Evolutionary conservation across 176 grass and related monocot species (phyloP).

Genomic region (Triticum timopheevii): DNA sequence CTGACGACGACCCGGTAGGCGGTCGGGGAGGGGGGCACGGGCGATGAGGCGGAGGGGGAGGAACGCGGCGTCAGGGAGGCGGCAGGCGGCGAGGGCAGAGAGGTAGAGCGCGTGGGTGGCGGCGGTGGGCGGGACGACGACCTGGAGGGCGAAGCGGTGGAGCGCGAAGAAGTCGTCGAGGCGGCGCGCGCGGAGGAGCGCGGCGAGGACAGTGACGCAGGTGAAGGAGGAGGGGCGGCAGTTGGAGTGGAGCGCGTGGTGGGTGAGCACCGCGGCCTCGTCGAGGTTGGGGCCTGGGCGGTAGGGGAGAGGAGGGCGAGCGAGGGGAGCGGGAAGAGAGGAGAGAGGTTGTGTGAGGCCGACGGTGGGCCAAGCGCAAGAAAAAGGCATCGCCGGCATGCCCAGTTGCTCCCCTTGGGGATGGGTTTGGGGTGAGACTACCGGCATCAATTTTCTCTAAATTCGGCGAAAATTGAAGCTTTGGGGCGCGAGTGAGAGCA

Average conservation of each 20-base stretch:
- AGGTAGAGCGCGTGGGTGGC: constrained; percentile 82
- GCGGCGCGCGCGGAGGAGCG: constrained; percentile 61
- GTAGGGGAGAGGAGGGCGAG: constrained; percentile 53
- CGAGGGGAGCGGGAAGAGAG: no score
- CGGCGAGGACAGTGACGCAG: constrained; percentile 64
- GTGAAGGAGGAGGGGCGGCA: constrained; percentile 81
- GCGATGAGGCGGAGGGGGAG: constrained; percentile 68
- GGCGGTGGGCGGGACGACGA: constrained; percentile 69
- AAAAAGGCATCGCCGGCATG: no score
- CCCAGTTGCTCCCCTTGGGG: no score
- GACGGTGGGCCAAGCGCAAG: no score
- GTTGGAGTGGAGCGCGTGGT: constrained; percentile 96
- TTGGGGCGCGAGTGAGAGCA: no score
- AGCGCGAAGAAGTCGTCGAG: constrained; percentile 83
- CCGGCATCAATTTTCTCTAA: no score
- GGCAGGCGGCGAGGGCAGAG: constrained; percentile 61
- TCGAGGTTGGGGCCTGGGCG: constrained; percentile 47
- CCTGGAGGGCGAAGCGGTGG: constrained; percentile 81
- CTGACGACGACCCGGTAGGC: constrained; percentile 70
- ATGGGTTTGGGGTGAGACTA: no score
- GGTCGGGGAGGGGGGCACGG: constrained; percentile 67
- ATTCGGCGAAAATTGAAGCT: no score
- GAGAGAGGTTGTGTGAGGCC: no score
- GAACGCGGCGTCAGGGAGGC: constrained; percentile 58
- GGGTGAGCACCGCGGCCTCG: constrained; percentile 71